phyloP scores from a whole-genome alignment of 495 filamentous ascomycete genomes.

The Aspergillus campestris region DNA sequence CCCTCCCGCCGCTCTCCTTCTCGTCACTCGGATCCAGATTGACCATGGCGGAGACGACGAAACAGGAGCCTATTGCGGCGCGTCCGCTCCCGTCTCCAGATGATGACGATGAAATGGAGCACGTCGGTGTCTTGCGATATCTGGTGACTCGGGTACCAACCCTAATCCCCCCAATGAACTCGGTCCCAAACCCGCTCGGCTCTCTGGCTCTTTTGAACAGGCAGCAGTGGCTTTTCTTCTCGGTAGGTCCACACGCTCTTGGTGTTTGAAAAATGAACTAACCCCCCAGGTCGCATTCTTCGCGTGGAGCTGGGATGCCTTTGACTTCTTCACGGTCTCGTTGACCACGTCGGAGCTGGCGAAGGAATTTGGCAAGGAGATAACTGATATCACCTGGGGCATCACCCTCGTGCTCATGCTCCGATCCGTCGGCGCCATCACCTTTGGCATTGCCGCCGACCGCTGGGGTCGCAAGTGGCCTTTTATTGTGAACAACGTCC shows the following conservation, averaged over 20 bases:
- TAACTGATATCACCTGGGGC: conserved; percentile 80
- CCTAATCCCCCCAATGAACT: conserved; percentile 66
- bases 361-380: conserved; percentile 53
- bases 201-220: conserved; percentile 59
- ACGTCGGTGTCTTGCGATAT: conserved; percentile 55
- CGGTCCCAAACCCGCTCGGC: conserved; percentile 71
- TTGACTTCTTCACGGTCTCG: conserved; percentile 88
- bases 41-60: too few species aligned
- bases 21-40: too few species aligned
- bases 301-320: conserved; percentile 80
- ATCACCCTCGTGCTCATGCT: conserved; percentile 84
- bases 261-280: neutral
- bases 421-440: conserved; percentile 59
- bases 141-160: conserved; percentile 61
- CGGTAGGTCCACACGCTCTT: conserved; percentile 21
- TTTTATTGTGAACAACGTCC: conserved; percentile 71
- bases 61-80: too few species aligned
- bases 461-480: conserved; percentile 85
- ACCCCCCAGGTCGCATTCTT: conserved; percentile 48
- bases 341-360: conserved; percentile 64
- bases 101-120: conserved; percentile 21
- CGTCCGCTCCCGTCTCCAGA: too few species aligned
- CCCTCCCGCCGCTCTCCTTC: too few species aligned
- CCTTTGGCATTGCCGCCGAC: conserved; percentile 75
- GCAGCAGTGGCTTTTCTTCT: conserved; percentile 82